These are phyloP conservation scores for Aspergillus spinulosporus DNA, from an alignment of 2,329 filamentous ascomycete genomes.

Conservation along the genomic window DNA sequence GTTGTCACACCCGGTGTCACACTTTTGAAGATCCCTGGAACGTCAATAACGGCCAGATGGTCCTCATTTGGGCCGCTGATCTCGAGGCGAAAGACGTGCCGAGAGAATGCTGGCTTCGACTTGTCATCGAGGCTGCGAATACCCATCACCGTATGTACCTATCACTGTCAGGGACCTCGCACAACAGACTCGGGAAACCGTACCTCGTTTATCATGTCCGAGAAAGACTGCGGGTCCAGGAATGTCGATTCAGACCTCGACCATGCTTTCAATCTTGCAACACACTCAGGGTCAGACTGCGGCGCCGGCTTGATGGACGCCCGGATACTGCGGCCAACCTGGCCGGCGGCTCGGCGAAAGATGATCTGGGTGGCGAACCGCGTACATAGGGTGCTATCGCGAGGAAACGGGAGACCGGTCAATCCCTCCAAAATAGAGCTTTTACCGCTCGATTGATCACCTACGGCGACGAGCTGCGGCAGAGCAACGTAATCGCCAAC, in stretches of 20 bases:
- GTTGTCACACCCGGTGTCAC: conserved; percentile 37
- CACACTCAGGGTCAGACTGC: conserved; percentile 20
- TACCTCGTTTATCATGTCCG: conserved; percentile 31
- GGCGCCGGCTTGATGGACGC: conserved; percentile 42
- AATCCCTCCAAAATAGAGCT: conserved; percentile 36
- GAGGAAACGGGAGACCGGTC: conserved; percentile 32
- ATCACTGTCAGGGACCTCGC: background rate
- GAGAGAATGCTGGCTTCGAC: conserved; percentile 38
- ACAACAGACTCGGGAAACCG: background rate
- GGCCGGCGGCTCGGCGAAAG: conserved; percentile 34
- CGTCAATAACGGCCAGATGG: conserved; percentile 48
- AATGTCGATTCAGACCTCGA: conserved; percentile 2
- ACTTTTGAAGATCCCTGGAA: conserved; percentile 49
- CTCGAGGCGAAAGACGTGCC: conserved; percentile 46
- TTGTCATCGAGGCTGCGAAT: conserved; percentile 22
- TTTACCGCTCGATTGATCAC: conserved; percentile 45
- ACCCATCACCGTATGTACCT: conserved; percentile 30
- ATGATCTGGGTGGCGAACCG: conserved; percentile 51
- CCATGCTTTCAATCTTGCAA: conserved; percentile 27
- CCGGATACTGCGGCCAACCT: conserved; percentile 22
- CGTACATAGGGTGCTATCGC: conserved; percentile 44
- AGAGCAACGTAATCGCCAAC: conserved; percentile 35
- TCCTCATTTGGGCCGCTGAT: conserved; percentile 44
- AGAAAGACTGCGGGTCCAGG: conserved; percentile 25
- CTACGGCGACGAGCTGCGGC: conserved; percentile 40